Conservation (phyloP, 2,329 filamentous ascomycete species). For the Botryotinia convoluta region DNA sequence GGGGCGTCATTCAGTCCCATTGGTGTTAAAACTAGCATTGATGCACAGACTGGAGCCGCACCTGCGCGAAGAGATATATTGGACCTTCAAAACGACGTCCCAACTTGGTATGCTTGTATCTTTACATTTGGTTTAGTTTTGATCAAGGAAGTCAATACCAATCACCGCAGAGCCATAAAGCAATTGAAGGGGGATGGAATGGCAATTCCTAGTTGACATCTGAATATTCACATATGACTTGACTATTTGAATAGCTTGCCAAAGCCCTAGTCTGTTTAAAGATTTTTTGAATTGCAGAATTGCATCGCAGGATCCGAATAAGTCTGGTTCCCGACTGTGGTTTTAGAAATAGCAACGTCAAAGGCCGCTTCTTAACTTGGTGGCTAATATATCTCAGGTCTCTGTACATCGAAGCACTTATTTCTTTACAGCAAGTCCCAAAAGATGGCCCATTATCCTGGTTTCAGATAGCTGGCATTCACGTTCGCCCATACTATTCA, state of each 20-base stretch:
- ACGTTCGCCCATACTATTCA: slow-evolving; percentile 22
- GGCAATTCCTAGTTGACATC: neutral
- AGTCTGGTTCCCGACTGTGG: too few species aligned
- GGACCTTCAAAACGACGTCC: slow-evolving; percentile 21
- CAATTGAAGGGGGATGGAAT: too few species aligned
- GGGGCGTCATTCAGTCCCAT: slow-evolving; percentile 16
- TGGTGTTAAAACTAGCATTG: slow-evolving; percentile 22
- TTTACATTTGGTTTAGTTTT: neutral
- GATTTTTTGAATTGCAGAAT: neutral
- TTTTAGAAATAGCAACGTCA: neutral
- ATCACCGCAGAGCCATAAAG: neutral
- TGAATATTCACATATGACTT: neutral
- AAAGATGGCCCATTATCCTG: slow-evolving; percentile 24
- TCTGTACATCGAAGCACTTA: slow-evolving; percentile 28
- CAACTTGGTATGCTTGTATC: slow-evolving; percentile 15
- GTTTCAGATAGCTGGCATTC: slow-evolving; percentile 28
- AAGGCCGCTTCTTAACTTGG: neutral
- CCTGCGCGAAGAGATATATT: slow-evolving; percentile 22
- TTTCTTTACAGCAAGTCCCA: slow-evolving; percentile 21
- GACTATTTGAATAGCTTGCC: neutral
- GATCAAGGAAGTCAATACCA: neutral
- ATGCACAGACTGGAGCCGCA: slow-evolving; percentile 17
- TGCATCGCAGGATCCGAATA: neutral
- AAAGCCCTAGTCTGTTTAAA: neutral
- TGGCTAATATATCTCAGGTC: slow-evolving; percentile 19